Evolutionary conservation across 176 grass and related monocot genomes (phyloP).

Genomic region (Hsuehochloa calcarea): DNA sequence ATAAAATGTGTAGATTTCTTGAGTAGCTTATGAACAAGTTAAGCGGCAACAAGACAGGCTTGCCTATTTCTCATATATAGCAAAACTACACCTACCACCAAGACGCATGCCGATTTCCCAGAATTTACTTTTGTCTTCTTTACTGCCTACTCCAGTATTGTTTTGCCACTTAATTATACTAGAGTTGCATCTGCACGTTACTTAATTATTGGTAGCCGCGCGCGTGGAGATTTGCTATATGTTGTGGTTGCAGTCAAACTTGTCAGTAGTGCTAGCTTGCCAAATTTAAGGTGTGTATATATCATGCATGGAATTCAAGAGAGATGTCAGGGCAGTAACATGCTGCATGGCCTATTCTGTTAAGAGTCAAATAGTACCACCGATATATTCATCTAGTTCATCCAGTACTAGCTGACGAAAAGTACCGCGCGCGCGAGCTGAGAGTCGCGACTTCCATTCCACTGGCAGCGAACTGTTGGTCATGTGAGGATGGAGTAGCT

Average conservation of each 20-base stretch:
- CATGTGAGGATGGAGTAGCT: slow-evolving; percentile 5
- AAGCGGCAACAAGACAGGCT: slow-evolving; percentile 46
- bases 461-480: not conserved
- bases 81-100: slow-evolving; percentile 7
- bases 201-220: slow-evolving; percentile 2
- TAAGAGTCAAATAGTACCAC: not conserved
- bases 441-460: not conserved
- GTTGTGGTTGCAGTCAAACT: slow-evolving; percentile 16
- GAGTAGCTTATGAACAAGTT: slow-evolving; percentile 34
- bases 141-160: not conserved
- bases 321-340: slow-evolving; percentile 42
- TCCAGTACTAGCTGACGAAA: not conserved
- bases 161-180: not conserved
- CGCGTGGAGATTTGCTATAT: slow-evolving; percentile 13
- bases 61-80: slow-evolving; percentile 27
- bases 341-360: not conserved
- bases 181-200: slow-evolving; percentile 11
- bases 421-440: not conserved
- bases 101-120: slow-evolving; percentile 15
- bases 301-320: slow-evolving; percentile 50
- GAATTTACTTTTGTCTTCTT: not conserved
- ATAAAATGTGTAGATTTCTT: slow-evolving; percentile 10
- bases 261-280: slow-evolving; percentile 34
- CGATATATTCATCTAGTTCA: not conserved
- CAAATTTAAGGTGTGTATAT: slow-evolving; percentile 25